A percentile compares a stretch with the other conserved stretches of the same genome.
These are phyloP conservation scores for Syzygium syzygioides DNA, from an alignment of 441 rosid species.

Conservation along the genomic window DNA sequence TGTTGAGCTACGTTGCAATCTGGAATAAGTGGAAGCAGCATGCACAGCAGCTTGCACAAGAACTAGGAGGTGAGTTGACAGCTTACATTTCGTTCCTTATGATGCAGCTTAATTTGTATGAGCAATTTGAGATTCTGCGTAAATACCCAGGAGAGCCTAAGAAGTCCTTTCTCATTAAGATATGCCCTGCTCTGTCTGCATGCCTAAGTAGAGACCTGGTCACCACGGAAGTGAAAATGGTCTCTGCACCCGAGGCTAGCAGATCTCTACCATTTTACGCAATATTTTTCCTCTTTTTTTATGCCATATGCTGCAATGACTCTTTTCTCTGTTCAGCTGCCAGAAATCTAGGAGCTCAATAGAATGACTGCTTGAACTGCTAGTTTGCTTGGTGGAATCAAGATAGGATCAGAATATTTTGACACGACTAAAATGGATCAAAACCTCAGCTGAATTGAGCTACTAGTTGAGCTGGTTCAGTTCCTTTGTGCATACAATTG, in stretches of 20 bases:
- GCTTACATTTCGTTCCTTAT: neutral
- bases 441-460: neutral
- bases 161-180: neutral
- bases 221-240: neutral
- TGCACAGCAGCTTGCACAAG: neutral
- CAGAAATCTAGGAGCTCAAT: neutral
- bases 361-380: neutral
- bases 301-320: neutral
- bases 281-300: neutral
- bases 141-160: neutral
- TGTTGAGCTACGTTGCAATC: neutral
- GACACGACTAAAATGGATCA: neutral
- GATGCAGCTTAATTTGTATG: neutral
- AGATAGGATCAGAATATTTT: neutral
- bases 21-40: neutral
- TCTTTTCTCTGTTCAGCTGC: neutral
- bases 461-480: neutral
- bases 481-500: neutral
- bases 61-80: neutral
- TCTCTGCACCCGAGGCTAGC: neutral
- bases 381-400: neutral
- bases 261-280: neutral
- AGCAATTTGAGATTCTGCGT: neutral
- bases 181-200: neutral
- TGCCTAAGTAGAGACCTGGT: neutral